These are phyloP conservation scores for Backusella parvicylindrica DNA, from an alignment of 192 early-diverging fungal genomes.

Conservation along the genomic window DNA sequence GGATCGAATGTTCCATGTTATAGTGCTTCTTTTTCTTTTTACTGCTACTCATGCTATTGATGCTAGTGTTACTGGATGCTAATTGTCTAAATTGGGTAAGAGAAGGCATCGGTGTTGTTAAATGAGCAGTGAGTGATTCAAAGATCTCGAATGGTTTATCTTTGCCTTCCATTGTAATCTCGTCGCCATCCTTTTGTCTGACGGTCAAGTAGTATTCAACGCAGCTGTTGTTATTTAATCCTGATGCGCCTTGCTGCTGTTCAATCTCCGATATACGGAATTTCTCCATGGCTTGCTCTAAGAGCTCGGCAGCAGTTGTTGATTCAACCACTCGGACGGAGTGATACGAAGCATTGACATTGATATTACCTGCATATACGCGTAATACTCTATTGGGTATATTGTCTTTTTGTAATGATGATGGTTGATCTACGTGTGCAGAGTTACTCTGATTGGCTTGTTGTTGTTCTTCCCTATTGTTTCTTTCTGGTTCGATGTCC, in stretches of 20 bases:
- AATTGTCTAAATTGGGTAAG: conserved; percentile 31
- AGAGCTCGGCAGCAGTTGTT: conserved; percentile 41
- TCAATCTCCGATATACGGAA: conserved; percentile 49
- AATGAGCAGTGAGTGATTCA: conserved; percentile 38
- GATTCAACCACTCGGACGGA: conserved; percentile 39
- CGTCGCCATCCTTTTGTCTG: conserved; percentile 44
- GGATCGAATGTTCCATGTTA: conserved; percentile 9
- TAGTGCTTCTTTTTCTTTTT: background rate
- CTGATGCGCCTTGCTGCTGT: conserved; percentile 22
- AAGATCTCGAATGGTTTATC: conserved; percentile 49
- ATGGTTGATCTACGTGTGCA: background rate
- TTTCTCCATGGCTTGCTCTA: conserved; percentile 44
- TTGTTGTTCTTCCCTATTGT: background rate
- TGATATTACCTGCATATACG: conserved; percentile 52
- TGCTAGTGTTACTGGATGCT: background rate
- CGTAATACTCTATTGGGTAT: conserved; percentile 36
- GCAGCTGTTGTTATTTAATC: conserved; percentile 16
- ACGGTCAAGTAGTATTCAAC: conserved; percentile 47
- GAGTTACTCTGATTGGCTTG: background rate
- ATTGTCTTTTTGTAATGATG: background rate
- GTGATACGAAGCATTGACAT: conserved; percentile 47
- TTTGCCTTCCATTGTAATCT: conserved; percentile 28
- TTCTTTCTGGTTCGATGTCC: background rate
- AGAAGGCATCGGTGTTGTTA: conserved; percentile 42
- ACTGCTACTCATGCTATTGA: background rate